Percentiles rank a stretch among this genome's conserved stretches.
These are phyloP conservation scores for Peronospora belbahrii DNA, from an alignment of 352 stramenopile genomes.

Conservation along the genomic window DNA sequence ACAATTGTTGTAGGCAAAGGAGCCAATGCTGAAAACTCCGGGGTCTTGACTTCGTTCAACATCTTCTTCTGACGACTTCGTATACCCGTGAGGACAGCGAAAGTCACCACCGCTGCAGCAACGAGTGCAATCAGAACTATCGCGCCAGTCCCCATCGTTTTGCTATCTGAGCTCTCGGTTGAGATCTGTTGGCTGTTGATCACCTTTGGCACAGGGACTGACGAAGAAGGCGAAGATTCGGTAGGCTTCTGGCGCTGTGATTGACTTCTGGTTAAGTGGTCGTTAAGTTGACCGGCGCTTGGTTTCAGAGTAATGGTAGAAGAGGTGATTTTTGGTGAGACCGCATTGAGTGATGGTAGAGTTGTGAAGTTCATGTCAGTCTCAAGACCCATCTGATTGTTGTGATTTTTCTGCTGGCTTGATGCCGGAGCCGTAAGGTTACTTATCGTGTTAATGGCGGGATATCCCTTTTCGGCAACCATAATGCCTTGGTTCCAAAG, in stretches of 20 bases:
- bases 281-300: slow-evolving; percentile 1
- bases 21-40: slow-evolving; percentile 26
- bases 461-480: slow-evolving; percentile 33
- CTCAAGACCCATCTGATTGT: slow-evolving; percentile 2
- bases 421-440: too few species aligned
- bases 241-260: slow-evolving; percentile 1
- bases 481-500: slow-evolving; percentile 70
- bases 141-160: slow-evolving; percentile 16
- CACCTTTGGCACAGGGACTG: slow-evolving; percentile 9
- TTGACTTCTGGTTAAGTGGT: slow-evolving; percentile 12
- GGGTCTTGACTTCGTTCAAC: slow-evolving; percentile 34
- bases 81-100: slow-evolving; percentile 33
- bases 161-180: slow-evolving; percentile 23
- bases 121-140: slow-evolving; percentile 37
- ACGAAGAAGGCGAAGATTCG: slow-evolving; percentile 1
- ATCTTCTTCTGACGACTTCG: slow-evolving; percentile 40
- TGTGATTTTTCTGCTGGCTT: slow-evolving; percentile 3
- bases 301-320: slow-evolving; percentile 5
- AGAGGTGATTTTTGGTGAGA: slow-evolving; percentile 1
- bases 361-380: slow-evolving; percentile 10
- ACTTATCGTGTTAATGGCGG: too few species aligned
- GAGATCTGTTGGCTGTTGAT: slow-evolving; percentile 16
- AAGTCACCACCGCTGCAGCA: slow-evolving; percentile 30
- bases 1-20: slow-evolving; percentile 18
- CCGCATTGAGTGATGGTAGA: not conserved